Conservation (phyloP, 371 early-diverging fungal species). For the Circinella minor region DNA sequence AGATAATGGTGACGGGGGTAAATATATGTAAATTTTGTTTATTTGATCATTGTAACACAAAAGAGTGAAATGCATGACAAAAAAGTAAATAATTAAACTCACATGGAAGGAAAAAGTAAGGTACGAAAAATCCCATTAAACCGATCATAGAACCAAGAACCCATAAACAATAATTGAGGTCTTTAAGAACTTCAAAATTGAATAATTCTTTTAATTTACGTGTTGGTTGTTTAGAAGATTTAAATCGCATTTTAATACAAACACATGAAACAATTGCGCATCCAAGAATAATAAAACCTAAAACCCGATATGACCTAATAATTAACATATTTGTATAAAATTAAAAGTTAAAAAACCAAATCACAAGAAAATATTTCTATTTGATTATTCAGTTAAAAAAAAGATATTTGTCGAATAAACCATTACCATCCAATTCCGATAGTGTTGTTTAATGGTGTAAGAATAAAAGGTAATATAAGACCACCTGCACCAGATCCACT, state of each 20-base stretch:
- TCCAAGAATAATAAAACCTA: constrained; percentile 44
- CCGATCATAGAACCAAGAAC: constrained; percentile 34
- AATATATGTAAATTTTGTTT: too few relatives aligned
- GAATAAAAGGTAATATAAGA: constrained; percentile 61
- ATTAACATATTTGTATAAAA: neutral
- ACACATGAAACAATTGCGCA: constrained; percentile 28
- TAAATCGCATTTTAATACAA: constrained; percentile 33
- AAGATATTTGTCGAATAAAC: neutral
- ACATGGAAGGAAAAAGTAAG: constrained; percentile 52
- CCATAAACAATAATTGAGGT: constrained; percentile 40
- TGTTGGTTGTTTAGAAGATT: constrained; percentile 10
- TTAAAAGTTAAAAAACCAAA: too few relatives aligned
- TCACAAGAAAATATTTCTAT: too few relatives aligned
- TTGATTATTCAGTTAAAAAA: too few relatives aligned
- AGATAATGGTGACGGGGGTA: too few relatives aligned
- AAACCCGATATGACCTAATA: constrained; percentile 33
- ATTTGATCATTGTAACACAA: neutral
- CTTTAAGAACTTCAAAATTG: constrained; percentile 38
- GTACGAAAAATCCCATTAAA: constrained; percentile 50
- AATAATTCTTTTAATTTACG: constrained; percentile 29
- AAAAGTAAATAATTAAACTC: neutral
- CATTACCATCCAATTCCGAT: constrained; percentile 53
- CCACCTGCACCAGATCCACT: constrained; percentile 78
- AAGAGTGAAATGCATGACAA: neutral
- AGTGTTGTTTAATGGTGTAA: constrained; percentile 49